These are phyloP conservation scores for Saturnispora sekii DNA, from an alignment of 805 yeast genomes.

Conservation along the genomic window DNA sequence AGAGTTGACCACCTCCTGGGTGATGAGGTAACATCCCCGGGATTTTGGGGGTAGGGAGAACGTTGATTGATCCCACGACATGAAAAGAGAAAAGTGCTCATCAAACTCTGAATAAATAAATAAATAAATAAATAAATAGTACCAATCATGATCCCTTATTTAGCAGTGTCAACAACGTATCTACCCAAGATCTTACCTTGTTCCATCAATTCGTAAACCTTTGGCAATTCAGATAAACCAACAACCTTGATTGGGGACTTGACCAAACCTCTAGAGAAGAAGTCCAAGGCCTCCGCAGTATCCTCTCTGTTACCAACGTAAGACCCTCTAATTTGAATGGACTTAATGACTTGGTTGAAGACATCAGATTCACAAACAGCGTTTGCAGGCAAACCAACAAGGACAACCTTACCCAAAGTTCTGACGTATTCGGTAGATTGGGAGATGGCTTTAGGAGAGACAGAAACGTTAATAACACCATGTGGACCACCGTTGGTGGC, in stretches of 20 bases:
- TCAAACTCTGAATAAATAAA: not conserved
- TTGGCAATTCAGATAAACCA: constrained; percentile 40
- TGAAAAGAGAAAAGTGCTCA: not conserved
- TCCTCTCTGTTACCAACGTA: constrained; percentile 56
- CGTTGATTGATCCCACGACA: constrained; percentile 50
- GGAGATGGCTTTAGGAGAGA: constrained; percentile 38
- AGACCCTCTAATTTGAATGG: constrained; percentile 46
- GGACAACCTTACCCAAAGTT: constrained; percentile 49
- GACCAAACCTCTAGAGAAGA: constrained; percentile 43
- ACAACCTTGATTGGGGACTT: constrained; percentile 46
- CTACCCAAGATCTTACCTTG: constrained; percentile 55
- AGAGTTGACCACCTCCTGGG: constrained; percentile 48
- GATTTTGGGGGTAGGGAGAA: constrained; percentile 47
- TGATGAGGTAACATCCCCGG: constrained; percentile 62
- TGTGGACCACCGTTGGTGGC: constrained; percentile 44
- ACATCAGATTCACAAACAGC: constrained; percentile 45
- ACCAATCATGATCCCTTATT: constrained; percentile 8
- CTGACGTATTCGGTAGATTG: constrained; percentile 34
- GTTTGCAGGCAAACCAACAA: constrained; percentile 56
- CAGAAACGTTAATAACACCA: constrained; percentile 44
- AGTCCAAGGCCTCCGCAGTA: constrained; percentile 48
- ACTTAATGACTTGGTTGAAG: constrained; percentile 45
- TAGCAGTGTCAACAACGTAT: constrained; percentile 50
- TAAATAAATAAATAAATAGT: constrained; percentile 1
- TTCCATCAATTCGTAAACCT: constrained; percentile 45